phyloP scores from a whole-genome alignment of 2,329 filamentous ascomycete genomes.

The Nothomitra cinnamomea region DNA sequence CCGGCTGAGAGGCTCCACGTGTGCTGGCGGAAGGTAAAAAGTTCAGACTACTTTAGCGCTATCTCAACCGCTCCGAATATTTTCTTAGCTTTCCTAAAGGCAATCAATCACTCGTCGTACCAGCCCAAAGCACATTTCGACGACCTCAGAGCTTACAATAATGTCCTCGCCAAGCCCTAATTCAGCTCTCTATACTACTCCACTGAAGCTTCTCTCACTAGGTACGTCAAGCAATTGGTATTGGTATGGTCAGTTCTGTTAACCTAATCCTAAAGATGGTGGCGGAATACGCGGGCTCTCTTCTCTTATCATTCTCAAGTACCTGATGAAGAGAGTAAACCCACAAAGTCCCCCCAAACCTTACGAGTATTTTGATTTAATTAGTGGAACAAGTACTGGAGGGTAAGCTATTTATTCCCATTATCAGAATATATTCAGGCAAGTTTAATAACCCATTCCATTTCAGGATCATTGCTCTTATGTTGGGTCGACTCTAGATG shows the following conservation, averaged over 20 bases:
- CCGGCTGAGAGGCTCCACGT: neutral
- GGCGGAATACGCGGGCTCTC: slow-evolving; percentile 13
- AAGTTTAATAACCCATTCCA: neutral
- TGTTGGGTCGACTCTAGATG: slow-evolving; percentile 13
- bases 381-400: slow-evolving; percentile 6
- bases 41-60: neutral
- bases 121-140: neutral
- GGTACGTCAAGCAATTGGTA: neutral
- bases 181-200: neutral
- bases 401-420: slow-evolving; percentile 4
- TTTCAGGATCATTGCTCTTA: slow-evolving; percentile 12
- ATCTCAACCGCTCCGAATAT: neutral
- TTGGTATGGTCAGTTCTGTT: neutral
- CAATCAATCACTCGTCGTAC: neutral
- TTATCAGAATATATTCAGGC: neutral
- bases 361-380: slow-evolving; percentile 7
- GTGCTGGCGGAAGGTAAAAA: neutral
- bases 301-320: slow-evolving; percentile 10
- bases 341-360: slow-evolving; percentile 75
- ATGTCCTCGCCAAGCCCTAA: neutral
- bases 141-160: neutral
- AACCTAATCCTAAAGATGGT: slow-evolving; percentile 9
- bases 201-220: slow-evolving; percentile 1
- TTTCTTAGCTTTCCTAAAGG: neutral
- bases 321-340: slow-evolving; percentile 42